phyloP scores from a whole-genome alignment of 192 early-diverging fungal genomes.

The Coemansia sp. region DNA sequence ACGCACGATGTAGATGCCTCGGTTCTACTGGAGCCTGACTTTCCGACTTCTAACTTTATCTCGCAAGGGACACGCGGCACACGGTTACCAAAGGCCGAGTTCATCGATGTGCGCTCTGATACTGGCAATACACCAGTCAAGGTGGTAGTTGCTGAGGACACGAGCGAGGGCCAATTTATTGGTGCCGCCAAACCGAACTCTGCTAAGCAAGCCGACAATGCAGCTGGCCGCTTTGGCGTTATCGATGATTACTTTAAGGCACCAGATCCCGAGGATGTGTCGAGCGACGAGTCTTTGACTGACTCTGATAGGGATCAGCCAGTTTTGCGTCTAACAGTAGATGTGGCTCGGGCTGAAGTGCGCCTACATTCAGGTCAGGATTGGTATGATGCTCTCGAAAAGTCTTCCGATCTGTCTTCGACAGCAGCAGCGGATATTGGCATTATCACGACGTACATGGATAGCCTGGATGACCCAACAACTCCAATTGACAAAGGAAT shows the following conservation, averaged over 20 bases:
- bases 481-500: conserved; percentile 1
- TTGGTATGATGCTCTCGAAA: conserved; percentile 22
- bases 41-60: conserved; percentile 21
- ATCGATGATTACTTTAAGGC: conserved; percentile 51
- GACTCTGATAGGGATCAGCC: conserved; percentile 2
- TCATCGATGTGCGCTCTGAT: conserved; percentile 7
- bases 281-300: conserved; percentile 18
- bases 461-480: conserved; percentile 22
- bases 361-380: conserved; percentile 50
- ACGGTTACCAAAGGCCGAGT: conserved; percentile 6
- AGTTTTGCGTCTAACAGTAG: conserved; percentile 25
- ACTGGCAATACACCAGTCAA: conserved; percentile 9
- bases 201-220: not conserved
- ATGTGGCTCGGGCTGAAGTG: conserved; percentile 41
- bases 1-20: conserved; percentile 18
- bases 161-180: conserved; percentile 4
- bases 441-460: conserved; percentile 43
- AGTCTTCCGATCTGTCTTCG: conserved; percentile 15
- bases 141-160: conserved; percentile 9
- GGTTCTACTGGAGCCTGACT: conserved; percentile 42
- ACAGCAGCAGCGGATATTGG: conserved; percentile 13
- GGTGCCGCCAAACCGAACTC: not conserved
- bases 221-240: conserved; percentile 19
- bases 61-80: not conserved
- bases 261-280: conserved; percentile 25